phyloP scores from a whole-genome alignment of 176 grass and related monocot genomes.

The Oryza australiensis region DNA sequence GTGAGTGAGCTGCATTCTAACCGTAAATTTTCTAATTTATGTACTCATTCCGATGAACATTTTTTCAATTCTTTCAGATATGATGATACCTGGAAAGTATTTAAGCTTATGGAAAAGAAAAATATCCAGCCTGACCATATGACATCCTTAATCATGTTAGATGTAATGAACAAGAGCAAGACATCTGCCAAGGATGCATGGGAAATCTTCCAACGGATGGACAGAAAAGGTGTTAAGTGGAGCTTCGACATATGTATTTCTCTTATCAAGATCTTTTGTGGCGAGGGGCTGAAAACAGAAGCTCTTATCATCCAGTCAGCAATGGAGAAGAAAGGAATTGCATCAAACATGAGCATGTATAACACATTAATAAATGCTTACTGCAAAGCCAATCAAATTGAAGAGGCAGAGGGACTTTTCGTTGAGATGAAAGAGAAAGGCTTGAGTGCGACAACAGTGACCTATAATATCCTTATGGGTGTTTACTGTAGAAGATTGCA shows the following conservation, averaged over 20 bases:
- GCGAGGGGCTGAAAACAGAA: constrained; percentile 74
- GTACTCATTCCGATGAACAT: constrained; percentile 20
- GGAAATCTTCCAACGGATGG: constrained; percentile 79
- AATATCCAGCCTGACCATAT: constrained; percentile 72
- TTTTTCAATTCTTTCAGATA: constrained; percentile 46
- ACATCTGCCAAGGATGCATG: constrained; percentile 82
- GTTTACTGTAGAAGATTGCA: constrained; percentile 90
- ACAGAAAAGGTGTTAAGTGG: constrained; percentile 83
- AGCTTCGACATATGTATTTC: constrained; percentile 56
- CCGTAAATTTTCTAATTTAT: constrained; percentile 2
- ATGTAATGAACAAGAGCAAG: constrained; percentile 58
- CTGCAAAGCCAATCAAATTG: constrained; percentile 67
- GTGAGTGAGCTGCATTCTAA: constrained; percentile 15
- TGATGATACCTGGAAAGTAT: constrained; percentile 76
- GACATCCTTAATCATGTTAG: constrained; percentile 78
- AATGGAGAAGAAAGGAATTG: constrained; percentile 88
- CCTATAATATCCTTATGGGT: constrained; percentile 93
- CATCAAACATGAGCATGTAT: constrained; percentile 66
- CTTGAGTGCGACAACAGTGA: constrained; percentile 54
- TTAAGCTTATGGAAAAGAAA: constrained; percentile 73
- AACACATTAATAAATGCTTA: constrained; percentile 67
- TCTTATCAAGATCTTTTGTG: constrained; percentile 79
- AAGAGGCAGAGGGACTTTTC: constrained; percentile 86
- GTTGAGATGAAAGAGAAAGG: constrained; percentile 78
- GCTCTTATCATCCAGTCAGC: constrained; percentile 84